phyloP scores from a whole-genome alignment of 164 flowering plant genomes.

The Vitis labrusca region DNA sequence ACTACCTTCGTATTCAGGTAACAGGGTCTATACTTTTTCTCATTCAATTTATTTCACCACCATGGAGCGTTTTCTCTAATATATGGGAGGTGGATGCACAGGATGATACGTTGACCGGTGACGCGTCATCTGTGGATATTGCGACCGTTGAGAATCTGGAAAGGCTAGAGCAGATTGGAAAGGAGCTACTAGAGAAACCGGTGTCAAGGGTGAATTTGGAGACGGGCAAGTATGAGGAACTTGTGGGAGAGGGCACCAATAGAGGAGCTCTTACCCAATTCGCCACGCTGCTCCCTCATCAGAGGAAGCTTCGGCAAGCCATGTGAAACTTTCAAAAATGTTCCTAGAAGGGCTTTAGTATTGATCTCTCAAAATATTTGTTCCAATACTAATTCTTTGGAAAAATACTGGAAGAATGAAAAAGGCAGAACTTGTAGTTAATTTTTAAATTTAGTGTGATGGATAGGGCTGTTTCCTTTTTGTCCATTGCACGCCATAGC shows the following conservation, averaged over 20 bases:
- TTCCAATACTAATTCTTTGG: no score
- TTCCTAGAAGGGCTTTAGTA: background rate
- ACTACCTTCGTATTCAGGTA: slow-evolving; percentile 37
- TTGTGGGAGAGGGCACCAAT: background rate
- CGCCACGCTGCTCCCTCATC: background rate
- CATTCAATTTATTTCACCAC: background rate
- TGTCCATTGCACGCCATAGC: no score
- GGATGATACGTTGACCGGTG: slow-evolving; percentile 11
- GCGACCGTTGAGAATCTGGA: slow-evolving; percentile 18
- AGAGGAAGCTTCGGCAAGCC: background rate
- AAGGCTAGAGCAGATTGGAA: slow-evolving; percentile 14
- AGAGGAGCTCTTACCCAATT: background rate
- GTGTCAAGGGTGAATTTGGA: slow-evolving; percentile 20
- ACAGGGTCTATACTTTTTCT: background rate
- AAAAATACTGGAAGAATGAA: no score
- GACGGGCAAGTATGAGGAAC: slow-evolving; percentile 14
- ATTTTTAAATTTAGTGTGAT: no score
- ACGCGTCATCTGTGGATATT: slow-evolving; percentile 16
- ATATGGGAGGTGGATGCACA: background rate
- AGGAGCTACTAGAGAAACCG: slow-evolving; percentile 17
- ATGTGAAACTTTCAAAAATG: no score
- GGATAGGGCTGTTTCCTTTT: no score
- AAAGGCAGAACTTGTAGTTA: no score
- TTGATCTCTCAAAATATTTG: background rate
- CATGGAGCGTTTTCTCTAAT: background rate